These are phyloP conservation scores for Coemansia sp. DNA, from an alignment of 192 early-diverging fungal genomes.

Conservation along the genomic window DNA sequence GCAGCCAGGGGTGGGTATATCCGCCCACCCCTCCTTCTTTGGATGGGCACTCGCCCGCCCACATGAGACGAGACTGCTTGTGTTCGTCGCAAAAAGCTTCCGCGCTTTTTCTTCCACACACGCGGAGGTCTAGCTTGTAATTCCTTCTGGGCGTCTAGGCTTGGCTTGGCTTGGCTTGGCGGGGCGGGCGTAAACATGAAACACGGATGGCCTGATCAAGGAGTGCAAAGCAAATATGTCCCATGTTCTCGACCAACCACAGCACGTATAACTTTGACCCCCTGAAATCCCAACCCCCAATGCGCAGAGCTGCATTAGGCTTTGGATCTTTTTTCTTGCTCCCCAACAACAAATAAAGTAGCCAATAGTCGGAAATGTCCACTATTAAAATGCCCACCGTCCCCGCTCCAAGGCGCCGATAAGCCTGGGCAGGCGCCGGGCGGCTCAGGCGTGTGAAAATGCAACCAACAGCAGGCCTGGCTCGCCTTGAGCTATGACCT, in stretches of 20 bases:
- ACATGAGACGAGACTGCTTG: neutral
- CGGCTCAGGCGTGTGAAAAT: neutral
- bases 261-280: neutral
- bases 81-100: neutral
- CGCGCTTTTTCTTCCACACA: neutral
- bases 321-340: neutral
- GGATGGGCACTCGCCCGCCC: neutral
- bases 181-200: neutral
- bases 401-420: neutral
- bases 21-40: neutral
- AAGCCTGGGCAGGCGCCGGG: neutral
- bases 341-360: neutral
- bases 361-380: neutral
- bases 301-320: neutral
- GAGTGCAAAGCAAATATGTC: neutral
- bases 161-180: no score
- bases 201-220: neutral
- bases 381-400: neutral
- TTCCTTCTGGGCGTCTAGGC: neutral
- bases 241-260: neutral
- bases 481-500: neutral
- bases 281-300: slow-evolving; percentile 1
- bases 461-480: no score
- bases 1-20: neutral
- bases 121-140: neutral